These are phyloP conservation scores for Fusarium annulatum DNA, from an alignment of 2,329 filamentous ascomycete genomes.

Conservation along the genomic window DNA sequence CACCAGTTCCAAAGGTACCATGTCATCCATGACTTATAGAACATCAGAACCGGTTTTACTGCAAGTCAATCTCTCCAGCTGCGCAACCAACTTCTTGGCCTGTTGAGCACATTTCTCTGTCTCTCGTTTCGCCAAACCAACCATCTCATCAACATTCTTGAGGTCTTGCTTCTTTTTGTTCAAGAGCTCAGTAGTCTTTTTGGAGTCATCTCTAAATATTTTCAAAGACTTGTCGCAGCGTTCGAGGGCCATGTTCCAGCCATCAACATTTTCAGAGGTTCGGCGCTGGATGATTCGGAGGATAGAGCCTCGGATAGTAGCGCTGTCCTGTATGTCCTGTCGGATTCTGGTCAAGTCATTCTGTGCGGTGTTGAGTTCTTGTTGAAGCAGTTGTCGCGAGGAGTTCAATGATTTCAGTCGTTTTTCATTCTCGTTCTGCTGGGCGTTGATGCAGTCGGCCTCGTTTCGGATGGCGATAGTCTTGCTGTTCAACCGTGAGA, in stretches of 20 bases:
- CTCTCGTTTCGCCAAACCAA: not conserved
- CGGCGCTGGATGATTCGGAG: not conserved
- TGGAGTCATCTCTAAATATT: not conserved
- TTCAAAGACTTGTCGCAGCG: not conserved
- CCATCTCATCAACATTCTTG: not conserved
- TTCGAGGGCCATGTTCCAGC: not conserved
- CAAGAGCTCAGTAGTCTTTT: not conserved
- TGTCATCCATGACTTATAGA: not conserved
- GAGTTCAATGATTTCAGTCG: not conserved
- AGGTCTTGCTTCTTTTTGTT: not conserved
- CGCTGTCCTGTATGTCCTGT: not conserved
- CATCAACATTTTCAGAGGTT: not conserved
- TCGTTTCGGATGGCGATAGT: not conserved
- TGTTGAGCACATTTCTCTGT: not conserved
- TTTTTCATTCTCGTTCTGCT: not conserved
- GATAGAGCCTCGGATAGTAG: not conserved
- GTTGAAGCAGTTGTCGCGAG: not conserved
- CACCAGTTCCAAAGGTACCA: fast-evolving
- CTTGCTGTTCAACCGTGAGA: not conserved
- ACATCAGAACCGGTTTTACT: not conserved
- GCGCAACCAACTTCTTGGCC: not conserved
- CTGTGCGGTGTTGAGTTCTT: not conserved
- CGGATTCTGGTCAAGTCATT: not conserved
- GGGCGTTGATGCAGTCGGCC: not conserved
- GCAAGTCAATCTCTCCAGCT: not conserved